phyloP scores from a whole-genome alignment of 345 rosid genomes.

The Eucalyptus polyanthemos region DNA sequence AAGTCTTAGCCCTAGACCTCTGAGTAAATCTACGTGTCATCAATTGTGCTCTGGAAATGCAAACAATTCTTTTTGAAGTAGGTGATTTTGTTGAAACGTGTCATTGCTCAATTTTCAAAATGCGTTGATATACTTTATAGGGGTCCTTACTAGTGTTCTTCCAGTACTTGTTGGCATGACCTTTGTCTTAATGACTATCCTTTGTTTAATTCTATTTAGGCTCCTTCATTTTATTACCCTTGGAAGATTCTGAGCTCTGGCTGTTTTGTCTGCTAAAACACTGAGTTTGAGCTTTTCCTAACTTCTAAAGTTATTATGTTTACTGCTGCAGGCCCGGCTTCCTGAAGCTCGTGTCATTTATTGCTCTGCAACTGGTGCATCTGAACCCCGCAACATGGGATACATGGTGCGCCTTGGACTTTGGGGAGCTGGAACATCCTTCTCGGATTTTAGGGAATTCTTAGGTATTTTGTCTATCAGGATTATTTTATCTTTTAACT shows the following conservation, averaged over 20 bases:
- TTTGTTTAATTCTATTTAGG: background rate
- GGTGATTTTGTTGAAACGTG: background rate
- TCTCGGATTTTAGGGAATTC: conserved; percentile 61
- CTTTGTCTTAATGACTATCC: background rate
- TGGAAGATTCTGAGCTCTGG: background rate
- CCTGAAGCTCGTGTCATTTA: conserved; percentile 94
- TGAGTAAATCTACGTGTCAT: background rate
- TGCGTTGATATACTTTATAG: background rate
- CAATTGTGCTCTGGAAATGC: background rate
- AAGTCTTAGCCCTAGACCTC: background rate
- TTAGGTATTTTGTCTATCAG: conserved; percentile 50
- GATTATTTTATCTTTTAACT: conserved; percentile 16
- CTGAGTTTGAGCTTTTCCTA: background rate
- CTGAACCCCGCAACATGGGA: conserved; percentile 99
- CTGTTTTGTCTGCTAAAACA: background rate
- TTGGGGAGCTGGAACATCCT: conserved; percentile 96
- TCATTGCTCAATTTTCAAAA: background rate
- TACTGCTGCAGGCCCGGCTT: conserved; percentile 61
- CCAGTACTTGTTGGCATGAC: background rate
- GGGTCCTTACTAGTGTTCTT: background rate
- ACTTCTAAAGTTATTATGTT: background rate
- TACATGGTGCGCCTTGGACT: conserved; percentile 99
- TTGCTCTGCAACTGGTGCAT: conserved; percentile 99
- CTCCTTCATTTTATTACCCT: background rate
- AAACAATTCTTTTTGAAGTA: background rate